These are phyloP conservation scores for Orbilia quercus DNA, from an alignment of 2,329 filamentous ascomycete genomes.

Conservation along the genomic window DNA sequence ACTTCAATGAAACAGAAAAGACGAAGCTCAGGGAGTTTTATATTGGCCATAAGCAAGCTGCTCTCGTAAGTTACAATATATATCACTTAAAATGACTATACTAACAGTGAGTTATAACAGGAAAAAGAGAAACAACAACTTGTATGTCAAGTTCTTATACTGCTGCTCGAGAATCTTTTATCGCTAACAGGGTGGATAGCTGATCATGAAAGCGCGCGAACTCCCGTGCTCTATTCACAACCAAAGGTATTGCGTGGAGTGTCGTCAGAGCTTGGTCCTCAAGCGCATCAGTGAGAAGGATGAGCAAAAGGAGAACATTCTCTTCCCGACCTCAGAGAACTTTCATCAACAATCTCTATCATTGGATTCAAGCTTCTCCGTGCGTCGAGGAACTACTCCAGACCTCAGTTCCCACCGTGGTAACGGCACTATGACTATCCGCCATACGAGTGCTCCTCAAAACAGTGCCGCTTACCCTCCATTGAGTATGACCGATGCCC, in stretches of 20 bases:
- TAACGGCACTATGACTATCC: neutral
- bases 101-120: too few relatives aligned
- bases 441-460: neutral
- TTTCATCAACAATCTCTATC: constrained; percentile 39
- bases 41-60: constrained; percentile 20
- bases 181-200: constrained; percentile 15
- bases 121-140: constrained; percentile 1
- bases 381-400: constrained; percentile 14
- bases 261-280: constrained; percentile 37
- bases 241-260: constrained; percentile 23
- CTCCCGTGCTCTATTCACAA: constrained; percentile 22
- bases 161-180: neutral
- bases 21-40: constrained; percentile 46
- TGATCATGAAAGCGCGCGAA: constrained; percentile 12
- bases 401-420: neutral
- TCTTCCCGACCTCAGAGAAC: neutral
- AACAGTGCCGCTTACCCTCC: constrained; percentile 8
- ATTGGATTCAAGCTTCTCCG: constrained; percentile 29
- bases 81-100: too few relatives aligned
- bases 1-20: constrained; percentile 49
- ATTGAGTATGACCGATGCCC: constrained; percentile 11
- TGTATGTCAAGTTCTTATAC: neutral
- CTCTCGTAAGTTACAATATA: constrained; percentile 10
- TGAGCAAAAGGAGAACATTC: constrained; percentile 34
- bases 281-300: constrained; percentile 27